phyloP scores from a whole-genome alignment of 192 early-diverging fungal species.

The Coemansia sp. region DNA sequence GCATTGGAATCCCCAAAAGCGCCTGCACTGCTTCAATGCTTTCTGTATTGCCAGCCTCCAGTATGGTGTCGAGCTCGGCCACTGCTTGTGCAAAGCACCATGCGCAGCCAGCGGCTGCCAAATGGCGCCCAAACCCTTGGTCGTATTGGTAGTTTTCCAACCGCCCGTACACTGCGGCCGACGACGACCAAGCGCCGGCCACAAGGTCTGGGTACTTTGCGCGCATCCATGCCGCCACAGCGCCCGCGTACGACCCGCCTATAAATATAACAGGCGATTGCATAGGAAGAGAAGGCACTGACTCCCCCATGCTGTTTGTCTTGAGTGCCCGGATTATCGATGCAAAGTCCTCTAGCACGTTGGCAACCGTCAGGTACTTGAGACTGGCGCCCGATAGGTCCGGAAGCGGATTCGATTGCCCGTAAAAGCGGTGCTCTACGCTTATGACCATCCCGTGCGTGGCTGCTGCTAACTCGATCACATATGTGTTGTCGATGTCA shows the following conservation, averaged over 20 bases:
- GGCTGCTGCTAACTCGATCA: slow-evolving; percentile 49
- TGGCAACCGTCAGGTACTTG: slow-evolving; percentile 35
- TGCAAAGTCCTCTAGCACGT: slow-evolving; percentile 40
- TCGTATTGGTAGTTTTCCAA: slow-evolving; percentile 65
- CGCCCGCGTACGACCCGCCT: slow-evolving; percentile 75
- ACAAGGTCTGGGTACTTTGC: slow-evolving; percentile 65
- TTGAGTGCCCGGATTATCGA: slow-evolving; percentile 24
- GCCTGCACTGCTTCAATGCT: slow-evolving; percentile 17
- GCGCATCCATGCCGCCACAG: slow-evolving; percentile 76
- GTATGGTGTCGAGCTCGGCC: slow-evolving; percentile 48
- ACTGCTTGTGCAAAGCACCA: slow-evolving; percentile 30
- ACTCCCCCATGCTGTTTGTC: neutral
- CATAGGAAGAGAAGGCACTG: neutral
- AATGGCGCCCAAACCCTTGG: slow-evolving; percentile 43
- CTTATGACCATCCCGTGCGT: slow-evolving; percentile 59
- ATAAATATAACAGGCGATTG: slow-evolving; percentile 64
- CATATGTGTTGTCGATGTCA: slow-evolving; percentile 18
- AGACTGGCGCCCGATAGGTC: slow-evolving; percentile 40
- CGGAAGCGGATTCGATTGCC: slow-evolving; percentile 54
- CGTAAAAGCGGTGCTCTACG: slow-evolving; percentile 67
- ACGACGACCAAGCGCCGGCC: slow-evolving; percentile 67
- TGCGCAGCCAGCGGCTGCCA: slow-evolving; percentile 37
- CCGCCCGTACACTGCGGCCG: slow-evolving; percentile 66
- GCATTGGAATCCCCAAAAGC: slow-evolving; percentile 30
- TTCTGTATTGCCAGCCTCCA: slow-evolving; percentile 17